Conservation (phyloP, 352 stramenopile genomes). For the Phytophthora europaea region DNA sequence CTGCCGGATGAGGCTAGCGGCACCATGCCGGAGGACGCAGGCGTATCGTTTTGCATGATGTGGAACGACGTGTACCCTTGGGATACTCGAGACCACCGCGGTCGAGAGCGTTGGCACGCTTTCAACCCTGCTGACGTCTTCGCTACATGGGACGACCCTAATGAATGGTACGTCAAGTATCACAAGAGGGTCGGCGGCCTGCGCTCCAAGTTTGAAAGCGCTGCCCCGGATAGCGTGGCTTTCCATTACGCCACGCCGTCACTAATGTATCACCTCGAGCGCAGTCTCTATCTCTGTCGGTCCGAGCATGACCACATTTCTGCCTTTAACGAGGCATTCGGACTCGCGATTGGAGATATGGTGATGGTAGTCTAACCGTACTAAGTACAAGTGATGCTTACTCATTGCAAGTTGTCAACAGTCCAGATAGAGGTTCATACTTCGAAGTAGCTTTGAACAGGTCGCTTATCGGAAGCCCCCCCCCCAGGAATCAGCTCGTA, state of each 20-base stretch:
- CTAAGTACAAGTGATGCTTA: background rate
- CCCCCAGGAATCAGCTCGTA: too few species aligned
- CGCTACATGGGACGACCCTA: slow-evolving; percentile 40
- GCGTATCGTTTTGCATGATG: slow-evolving; percentile 86
- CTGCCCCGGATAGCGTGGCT: slow-evolving; percentile 66
- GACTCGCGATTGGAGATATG: slow-evolving; percentile 53
- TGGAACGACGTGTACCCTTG: slow-evolving; percentile 74
- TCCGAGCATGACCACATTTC: slow-evolving; percentile 46
- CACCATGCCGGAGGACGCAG: slow-evolving; percentile 75
- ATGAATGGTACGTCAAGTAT: slow-evolving; percentile 75
- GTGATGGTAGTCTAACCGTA: slow-evolving; percentile 15
- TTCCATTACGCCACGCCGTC: slow-evolving; percentile 76
- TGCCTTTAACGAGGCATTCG: slow-evolving; percentile 60
- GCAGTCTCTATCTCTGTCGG: slow-evolving; percentile 72
- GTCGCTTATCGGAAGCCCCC: too few species aligned
- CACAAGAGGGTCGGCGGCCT: slow-evolving; percentile 70
- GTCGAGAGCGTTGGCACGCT: slow-evolving; percentile 80
- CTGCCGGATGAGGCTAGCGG: slow-evolving; percentile 66
- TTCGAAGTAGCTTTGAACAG: too few species aligned
- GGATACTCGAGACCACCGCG: slow-evolving; percentile 74
- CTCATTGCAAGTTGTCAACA: too few species aligned
- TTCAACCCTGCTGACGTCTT: slow-evolving; percentile 59
- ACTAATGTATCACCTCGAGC: slow-evolving; percentile 82
- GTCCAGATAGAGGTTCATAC: too few species aligned
- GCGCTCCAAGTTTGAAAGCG: slow-evolving; percentile 48